Conservation (phyloP, 345 rosid genomes). For the Hibiscus syriacus region DNA sequence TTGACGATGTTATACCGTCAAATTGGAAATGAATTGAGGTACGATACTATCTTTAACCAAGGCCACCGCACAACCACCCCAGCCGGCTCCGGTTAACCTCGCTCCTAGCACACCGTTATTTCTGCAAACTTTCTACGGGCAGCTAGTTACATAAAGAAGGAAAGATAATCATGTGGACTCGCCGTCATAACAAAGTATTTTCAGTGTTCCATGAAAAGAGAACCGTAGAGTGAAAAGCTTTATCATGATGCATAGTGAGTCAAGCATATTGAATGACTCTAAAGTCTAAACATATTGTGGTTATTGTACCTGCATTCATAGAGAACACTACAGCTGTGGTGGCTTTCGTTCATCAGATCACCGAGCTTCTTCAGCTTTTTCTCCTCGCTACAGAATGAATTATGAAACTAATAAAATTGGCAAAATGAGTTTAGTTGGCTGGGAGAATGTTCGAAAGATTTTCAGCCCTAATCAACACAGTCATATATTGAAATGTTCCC, state of each 20-base stretch:
- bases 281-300: background rate
- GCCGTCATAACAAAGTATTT: too few relatives aligned
- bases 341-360: slow-evolving; percentile 91
- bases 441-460: too few relatives aligned
- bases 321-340: slow-evolving; percentile 78
- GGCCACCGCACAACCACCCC: slow-evolving; percentile 98
- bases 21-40: slow-evolving; percentile 69
- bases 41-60: slow-evolving; percentile 72
- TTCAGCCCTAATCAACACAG: too few relatives aligned
- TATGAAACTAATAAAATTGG: background rate
- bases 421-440: background rate
- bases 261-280: too few relatives aligned
- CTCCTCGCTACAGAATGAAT: slow-evolving; percentile 59
- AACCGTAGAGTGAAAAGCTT: too few relatives aligned
- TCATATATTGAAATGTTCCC: too few relatives aligned
- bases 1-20: slow-evolving; percentile 42
- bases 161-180: background rate
- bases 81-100: slow-evolving; percentile 96
- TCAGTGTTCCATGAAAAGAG: too few relatives aligned
- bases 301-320: slow-evolving; percentile 83
- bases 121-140: slow-evolving; percentile 63
- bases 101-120: slow-evolving; percentile 86
- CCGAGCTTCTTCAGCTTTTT: slow-evolving; percentile 84
- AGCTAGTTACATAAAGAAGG: slow-evolving; percentile 33
- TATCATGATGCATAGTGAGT: too few relatives aligned